Evolutionary conservation across 805 yeast species (phyloP).

Genomic region (Barnettozyma wickerhamii): DNA sequence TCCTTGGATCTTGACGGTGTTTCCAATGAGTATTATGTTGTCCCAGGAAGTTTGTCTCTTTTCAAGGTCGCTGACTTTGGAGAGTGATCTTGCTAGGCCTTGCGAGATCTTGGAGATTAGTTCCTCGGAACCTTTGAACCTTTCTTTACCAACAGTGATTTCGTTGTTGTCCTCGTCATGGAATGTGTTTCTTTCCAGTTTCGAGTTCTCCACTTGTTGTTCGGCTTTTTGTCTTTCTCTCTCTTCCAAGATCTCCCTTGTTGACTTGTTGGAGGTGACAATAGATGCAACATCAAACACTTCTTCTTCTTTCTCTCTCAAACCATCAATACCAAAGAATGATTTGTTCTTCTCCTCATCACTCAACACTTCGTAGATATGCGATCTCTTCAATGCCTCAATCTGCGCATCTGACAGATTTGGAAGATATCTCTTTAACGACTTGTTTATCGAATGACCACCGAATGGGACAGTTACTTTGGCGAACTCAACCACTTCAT

Average conservation of each 20-base stretch:
- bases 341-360: slow-evolving; percentile 60
- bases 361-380: slow-evolving; percentile 74
- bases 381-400: slow-evolving; percentile 68
- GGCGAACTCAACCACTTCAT: slow-evolving; percentile 55
- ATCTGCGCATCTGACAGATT: slow-evolving; percentile 52
- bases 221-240: slow-evolving; percentile 45
- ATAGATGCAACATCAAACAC: slow-evolving; percentile 85
- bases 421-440: slow-evolving; percentile 53
- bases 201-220: slow-evolving; percentile 48
- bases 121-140: slow-evolving; percentile 74
- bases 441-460: slow-evolving; percentile 56
- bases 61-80: slow-evolving; percentile 58
- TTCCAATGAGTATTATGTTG: slow-evolving; percentile 74
- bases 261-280: slow-evolving; percentile 65
- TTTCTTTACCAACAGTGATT: slow-evolving; percentile 78
- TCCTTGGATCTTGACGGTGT: slow-evolving; percentile 72
- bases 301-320: slow-evolving; percentile 55
- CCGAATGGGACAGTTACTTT: slow-evolving; percentile 50
- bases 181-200: slow-evolving; percentile 70
- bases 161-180: slow-evolving; percentile 60
- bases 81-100: slow-evolving; percentile 48
- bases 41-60: slow-evolving; percentile 83
- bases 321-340: slow-evolving; percentile 55
- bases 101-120: slow-evolving; percentile 53
- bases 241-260: slow-evolving; percentile 65